Evolutionary conservation across 1,284 basidiomycete species (phyloP).

Genomic region (Ganoderma meredithae): DNA sequence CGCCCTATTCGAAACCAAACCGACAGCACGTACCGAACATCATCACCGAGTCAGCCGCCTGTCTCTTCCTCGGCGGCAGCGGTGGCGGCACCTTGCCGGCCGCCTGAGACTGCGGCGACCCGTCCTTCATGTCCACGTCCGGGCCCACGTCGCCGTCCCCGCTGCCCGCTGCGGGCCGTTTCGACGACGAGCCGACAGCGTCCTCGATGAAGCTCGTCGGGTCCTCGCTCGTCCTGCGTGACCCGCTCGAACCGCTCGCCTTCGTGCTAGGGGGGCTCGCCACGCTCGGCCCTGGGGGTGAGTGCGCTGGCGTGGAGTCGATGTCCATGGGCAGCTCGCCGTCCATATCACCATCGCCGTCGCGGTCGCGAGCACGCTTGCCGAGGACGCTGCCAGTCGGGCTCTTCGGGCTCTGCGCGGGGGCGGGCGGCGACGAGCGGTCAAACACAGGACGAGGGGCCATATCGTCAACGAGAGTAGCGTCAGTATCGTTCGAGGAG

Average conservation of each 20-base stretch:
- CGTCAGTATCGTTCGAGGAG: slow-evolving; percentile 85
- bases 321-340: slow-evolving; percentile 49
- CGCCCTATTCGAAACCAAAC: not conserved
- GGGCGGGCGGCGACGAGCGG: slow-evolving; percentile 37
- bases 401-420: slow-evolving; percentile 28
- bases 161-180: slow-evolving; percentile 35
- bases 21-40: slow-evolving; percentile 76
- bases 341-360: slow-evolving; percentile 40
- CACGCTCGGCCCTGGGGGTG: slow-evolving; percentile 17
- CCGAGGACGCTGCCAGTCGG: slow-evolving; percentile 68
- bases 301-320: slow-evolving; percentile 34
- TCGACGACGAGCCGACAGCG: slow-evolving; percentile 54
- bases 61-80: slow-evolving; percentile 67
- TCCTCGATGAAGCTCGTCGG: slow-evolving; percentile 42
- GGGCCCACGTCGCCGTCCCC: slow-evolving; percentile 30
- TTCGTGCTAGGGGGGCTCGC: slow-evolving; percentile 2
- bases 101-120: slow-evolving; percentile 17
- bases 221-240: slow-evolving; percentile 30
- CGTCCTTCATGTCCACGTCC: slow-evolving; percentile 56
- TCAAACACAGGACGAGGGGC: slow-evolving; percentile 43
- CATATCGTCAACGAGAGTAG: slow-evolving; percentile 81
- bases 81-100: slow-evolving; percentile 55
- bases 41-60: slow-evolving; percentile 78
- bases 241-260: slow-evolving; percentile 8
- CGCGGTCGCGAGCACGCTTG: slow-evolving; percentile 65